Percentiles rank a stretch among this genome's conserved stretches.
Evolutionary conservation across 106 monocot species (phyloP).

Genomic region (Amphibolis antarctica): DNA sequence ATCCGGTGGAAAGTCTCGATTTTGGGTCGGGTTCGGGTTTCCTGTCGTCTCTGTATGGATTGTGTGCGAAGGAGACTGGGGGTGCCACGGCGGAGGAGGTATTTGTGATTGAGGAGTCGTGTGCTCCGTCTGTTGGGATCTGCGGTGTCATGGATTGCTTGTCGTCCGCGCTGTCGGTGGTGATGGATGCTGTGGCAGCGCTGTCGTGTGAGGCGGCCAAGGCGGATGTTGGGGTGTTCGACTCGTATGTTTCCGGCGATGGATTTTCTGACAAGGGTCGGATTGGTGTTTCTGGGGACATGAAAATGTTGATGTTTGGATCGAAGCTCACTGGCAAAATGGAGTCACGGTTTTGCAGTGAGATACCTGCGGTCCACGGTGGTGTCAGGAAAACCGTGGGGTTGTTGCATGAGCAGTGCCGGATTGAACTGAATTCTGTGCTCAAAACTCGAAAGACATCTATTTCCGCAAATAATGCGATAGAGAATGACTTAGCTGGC

Average conservation of each 20-base stretch:
- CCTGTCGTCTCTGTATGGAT: constrained; percentile 24
- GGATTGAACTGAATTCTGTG: constrained; percentile 54
- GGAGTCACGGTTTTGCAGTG: constrained; percentile 15
- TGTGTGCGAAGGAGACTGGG: constrained; percentile 32
- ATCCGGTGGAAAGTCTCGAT: constrained; percentile 30
- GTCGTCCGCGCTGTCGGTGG: constrained; percentile 29
- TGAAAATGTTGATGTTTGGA: constrained; percentile 56
- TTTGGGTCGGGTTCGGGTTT: constrained; percentile 40
- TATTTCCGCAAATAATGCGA: constrained; percentile 19
- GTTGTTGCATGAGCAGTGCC: constrained; percentile 33
- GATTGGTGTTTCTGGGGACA: constrained; percentile 53
- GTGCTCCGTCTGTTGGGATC: constrained; percentile 22
- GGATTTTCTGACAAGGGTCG: constrained; percentile 65
- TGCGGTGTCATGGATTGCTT: constrained; percentile 57
- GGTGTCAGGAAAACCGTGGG: constrained; percentile 55
- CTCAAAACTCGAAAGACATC: constrained; percentile 36
- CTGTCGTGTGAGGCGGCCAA: constrained; percentile 71
- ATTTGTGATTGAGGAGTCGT: constrained; percentile 29
- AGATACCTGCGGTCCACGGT: constrained; percentile 53
- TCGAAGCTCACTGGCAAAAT: constrained; percentile 58
- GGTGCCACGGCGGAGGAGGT: constrained; percentile 14
- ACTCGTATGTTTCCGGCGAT: constrained; percentile 54
- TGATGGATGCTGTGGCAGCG: constrained; percentile 68
- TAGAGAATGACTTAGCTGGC: constrained; percentile 36
- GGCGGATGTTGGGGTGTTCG: constrained; percentile 40